phyloP scores from a whole-genome alignment of 2,329 filamentous ascomycete species.

The Gliomastix tumulicola region DNA sequence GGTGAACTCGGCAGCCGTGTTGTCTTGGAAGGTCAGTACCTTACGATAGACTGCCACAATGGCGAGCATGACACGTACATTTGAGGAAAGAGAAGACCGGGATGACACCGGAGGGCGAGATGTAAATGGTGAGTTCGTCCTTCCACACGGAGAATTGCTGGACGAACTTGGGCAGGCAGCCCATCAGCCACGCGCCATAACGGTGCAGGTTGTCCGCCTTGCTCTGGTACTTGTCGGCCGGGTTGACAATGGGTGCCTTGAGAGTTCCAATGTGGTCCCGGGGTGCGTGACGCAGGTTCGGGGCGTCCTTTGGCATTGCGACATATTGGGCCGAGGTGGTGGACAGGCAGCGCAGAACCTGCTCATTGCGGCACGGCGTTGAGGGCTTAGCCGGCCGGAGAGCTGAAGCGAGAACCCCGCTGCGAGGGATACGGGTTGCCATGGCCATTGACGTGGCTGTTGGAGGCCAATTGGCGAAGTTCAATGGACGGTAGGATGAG shows the following conservation, averaged over 20 bases:
- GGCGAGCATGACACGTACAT: slow-evolving; percentile 34
- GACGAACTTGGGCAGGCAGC: slow-evolving; percentile 92
- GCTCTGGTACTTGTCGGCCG: slow-evolving; percentile 84
- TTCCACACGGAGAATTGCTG: slow-evolving; percentile 99
- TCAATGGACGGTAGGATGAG: background rate
- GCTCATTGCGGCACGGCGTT: slow-evolving; percentile 29
- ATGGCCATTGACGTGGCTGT: slow-evolving; percentile 33
- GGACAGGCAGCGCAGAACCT: slow-evolving; percentile 41
- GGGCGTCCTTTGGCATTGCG: slow-evolving; percentile 51
- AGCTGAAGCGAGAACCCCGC: slow-evolving; percentile 48
- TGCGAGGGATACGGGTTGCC: slow-evolving; percentile 54
- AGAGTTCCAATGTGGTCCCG: slow-evolving; percentile 55
- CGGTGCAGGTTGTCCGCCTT: slow-evolving; percentile 84
- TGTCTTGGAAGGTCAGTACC: slow-evolving; percentile 52
- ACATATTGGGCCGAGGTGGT: slow-evolving; percentile 41
- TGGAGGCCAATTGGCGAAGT: slow-evolving; percentile 37
- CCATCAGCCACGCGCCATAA: slow-evolving; percentile 95
- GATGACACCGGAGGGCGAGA: slow-evolving; percentile 79
- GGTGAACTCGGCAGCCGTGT: slow-evolving; percentile 95
- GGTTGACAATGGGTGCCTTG: slow-evolving; percentile 77
- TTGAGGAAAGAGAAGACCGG: slow-evolving; percentile 94
- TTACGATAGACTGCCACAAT: background rate
- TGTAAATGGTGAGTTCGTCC: slow-evolving; percentile 93
- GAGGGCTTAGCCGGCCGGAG: slow-evolving; percentile 43
- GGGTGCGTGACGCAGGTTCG: slow-evolving; percentile 62